Conservation (phyloP, 176 grass and related monocot genomes). For the Zea luxurians region DNA sequence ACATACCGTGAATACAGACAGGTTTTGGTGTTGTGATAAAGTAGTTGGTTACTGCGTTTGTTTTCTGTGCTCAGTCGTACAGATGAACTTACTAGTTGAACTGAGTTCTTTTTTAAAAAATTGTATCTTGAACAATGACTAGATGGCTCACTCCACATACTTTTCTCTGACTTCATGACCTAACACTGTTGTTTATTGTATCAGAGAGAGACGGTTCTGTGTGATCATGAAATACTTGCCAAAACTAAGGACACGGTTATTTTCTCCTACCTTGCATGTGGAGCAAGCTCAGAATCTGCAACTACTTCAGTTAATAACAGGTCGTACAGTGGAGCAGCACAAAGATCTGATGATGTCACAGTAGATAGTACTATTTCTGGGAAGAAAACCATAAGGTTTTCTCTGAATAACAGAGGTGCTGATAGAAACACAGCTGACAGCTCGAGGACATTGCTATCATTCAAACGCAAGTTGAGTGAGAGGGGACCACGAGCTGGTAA, state of each 20-base stretch:
- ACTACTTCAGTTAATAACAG: slow-evolving; percentile 96
- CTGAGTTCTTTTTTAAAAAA: neutral
- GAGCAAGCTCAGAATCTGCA: slow-evolving; percentile 94
- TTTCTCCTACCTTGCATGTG: slow-evolving; percentile 65
- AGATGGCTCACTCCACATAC: neutral
- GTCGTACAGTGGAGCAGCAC: slow-evolving; percentile 58
- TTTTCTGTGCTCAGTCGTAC: neutral
- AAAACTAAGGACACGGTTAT: slow-evolving; percentile 68
- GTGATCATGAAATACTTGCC: slow-evolving; percentile 88
- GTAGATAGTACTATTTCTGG: slow-evolving; percentile 92
- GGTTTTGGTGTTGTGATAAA: neutral
- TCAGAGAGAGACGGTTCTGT: slow-evolving; percentile 78
- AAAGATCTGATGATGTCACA: slow-evolving; percentile 91
- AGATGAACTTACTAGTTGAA: neutral
- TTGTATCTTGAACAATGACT: slow-evolving; percentile 1
- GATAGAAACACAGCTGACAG: slow-evolving; percentile 78
- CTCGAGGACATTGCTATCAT: slow-evolving; percentile 71
- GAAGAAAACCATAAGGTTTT: slow-evolving; percentile 64
- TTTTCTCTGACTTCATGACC: neutral
- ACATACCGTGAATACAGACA: neutral
- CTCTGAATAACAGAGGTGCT: slow-evolving; percentile 63
- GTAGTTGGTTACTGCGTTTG: neutral
- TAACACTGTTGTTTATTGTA: slow-evolving; percentile 37
- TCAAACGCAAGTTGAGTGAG: slow-evolving; percentile 78
- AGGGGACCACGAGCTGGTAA: slow-evolving; percentile 75